Base-by-base conservation (phyloP, 2,329 filamentous ascomycete species). In the Onygena corvina region DNA sequence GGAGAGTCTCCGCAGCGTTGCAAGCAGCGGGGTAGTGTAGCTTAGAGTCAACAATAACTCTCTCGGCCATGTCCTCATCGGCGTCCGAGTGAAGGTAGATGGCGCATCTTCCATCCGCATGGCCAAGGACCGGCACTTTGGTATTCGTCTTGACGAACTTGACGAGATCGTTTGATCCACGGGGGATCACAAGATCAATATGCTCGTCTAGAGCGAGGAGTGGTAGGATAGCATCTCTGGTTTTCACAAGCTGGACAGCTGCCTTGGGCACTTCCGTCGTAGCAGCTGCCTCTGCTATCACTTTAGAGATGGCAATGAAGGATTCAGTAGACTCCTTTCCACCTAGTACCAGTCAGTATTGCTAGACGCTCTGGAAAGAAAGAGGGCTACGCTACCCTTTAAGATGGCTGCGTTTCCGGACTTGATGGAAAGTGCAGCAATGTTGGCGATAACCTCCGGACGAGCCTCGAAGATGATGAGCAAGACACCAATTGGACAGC, bases 381-480 rank as follows among this genome's bases (percentile, higher is more conserved):
- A 6, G 23, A 3, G 9, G n/a, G 29, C 20, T 33, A 27, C 36
- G 53, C 8, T 59, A 76, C 81, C 90, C 74, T 98, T 98, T 53
- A 98, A 74, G 60, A 98, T 96, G 47, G 89, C 92, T 30, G 92
- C 85, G 67, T 98, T 98, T 60, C 88, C 92, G 9, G 90, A 96
- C 67, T 98, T 98, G 67, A 98, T 86, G 31, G 92, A 89, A 20
- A 98, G 75, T 3, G 89, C 86, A 54, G 92, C 88, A 61, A 98
- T 96, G 67, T 98, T 98, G 62, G 90, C 92, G 62, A 98, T 95
- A 56, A 98, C 92, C 69, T 98, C 92, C 4, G 92, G 92, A 5
- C 92, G 84, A 30, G 92, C 92, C 70, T 98, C 92, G 63, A 98
- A 98, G 62, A 98, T 96, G 68, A 98, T 92, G 57, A 98, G 77